phyloP scores from a whole-genome alignment of 2,329 filamentous ascomycete genomes.

The Talaromyces rugulosus region DNA sequence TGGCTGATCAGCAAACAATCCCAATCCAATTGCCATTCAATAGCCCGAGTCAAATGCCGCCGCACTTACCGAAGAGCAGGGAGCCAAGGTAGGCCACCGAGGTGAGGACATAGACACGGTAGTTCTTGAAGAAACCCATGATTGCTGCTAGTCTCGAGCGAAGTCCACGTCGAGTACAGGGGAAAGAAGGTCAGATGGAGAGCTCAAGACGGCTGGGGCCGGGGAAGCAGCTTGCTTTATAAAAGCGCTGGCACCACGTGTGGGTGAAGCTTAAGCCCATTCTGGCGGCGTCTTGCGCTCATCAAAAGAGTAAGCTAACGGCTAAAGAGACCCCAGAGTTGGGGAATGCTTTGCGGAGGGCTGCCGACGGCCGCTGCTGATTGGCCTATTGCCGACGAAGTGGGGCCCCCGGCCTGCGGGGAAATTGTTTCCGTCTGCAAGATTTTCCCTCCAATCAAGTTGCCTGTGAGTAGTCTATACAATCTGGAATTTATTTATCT shows the following conservation, averaged over 20 bases:
- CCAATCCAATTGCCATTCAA: background rate
- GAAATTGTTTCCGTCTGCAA: slow-evolving; percentile 13
- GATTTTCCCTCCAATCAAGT: slow-evolving; percentile 17
- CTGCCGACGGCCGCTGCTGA: slow-evolving; percentile 8
- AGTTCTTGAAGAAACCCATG: slow-evolving; percentile 36
- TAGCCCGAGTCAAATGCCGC: background rate
- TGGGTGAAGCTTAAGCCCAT: background rate
- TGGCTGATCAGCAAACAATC: background rate
- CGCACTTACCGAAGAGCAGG: slow-evolving; percentile 37
- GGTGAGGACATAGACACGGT: slow-evolving; percentile 43
- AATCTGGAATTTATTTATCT: background rate
- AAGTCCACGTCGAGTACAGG: background rate
- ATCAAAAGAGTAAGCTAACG: too few species aligned
- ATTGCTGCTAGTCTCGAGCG: slow-evolving; percentile 4
- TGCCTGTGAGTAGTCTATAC: background rate
- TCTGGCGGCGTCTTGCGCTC: background rate
- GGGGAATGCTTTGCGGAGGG: background rate
- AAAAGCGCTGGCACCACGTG: background rate
- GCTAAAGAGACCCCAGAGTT: too few species aligned
- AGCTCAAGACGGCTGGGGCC: background rate
- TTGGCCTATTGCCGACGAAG: slow-evolving; percentile 3
- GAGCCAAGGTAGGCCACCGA: slow-evolving; percentile 42
- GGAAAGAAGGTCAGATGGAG: background rate
- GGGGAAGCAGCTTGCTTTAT: background rate
- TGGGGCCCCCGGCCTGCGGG: slow-evolving; percentile 14